phyloP scores from a whole-genome alignment of 2,329 filamentous ascomycete species.

The Cyclaneusma minus region DNA sequence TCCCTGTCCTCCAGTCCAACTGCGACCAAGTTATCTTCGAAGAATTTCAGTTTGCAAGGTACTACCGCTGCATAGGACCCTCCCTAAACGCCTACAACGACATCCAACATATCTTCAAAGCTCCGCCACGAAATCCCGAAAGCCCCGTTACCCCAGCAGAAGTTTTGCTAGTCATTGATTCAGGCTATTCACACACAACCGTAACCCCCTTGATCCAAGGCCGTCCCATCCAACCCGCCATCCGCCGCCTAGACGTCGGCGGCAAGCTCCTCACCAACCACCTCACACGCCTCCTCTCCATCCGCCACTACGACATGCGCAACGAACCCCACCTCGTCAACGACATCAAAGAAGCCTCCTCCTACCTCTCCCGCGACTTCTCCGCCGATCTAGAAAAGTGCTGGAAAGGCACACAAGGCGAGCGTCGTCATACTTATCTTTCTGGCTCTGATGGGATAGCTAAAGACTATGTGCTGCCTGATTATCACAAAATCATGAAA shows the following conservation, averaged over 20 bases:
- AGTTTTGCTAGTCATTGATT: constrained; percentile 76
- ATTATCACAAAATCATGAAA: constrained; percentile 44
- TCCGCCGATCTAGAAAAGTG: constrained; percentile 60
- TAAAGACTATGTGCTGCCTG: constrained; percentile 83
- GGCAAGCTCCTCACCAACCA: constrained; percentile 91
- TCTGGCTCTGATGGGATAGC: constrained; percentile 44
- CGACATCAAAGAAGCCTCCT: constrained; percentile 84
- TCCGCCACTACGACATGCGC: constrained; percentile 89
- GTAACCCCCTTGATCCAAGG: constrained; percentile 76
- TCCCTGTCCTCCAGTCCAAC: constrained; percentile 70
- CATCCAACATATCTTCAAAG: constrained; percentile 51
- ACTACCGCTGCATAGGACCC: constrained; percentile 60
- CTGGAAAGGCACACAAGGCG: constrained; percentile 62
- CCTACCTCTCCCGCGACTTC: constrained; percentile 72
- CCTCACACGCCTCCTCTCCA: constrained; percentile 73
- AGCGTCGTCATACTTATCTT: constrained; percentile 32
- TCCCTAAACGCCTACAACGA: constrained; percentile 74
- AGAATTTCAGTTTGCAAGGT: constrained; percentile 84
- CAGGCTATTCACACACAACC: constrained; percentile 85
- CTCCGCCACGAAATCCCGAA: constrained; percentile 30
- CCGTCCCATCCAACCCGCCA: constrained; percentile 61
- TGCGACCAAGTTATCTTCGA: constrained; percentile 97
- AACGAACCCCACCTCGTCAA: constrained; percentile 90
- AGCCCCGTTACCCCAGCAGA: constrained; percentile 46
- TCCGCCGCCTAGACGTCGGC: constrained; percentile 76